Base-by-base conservation (phyloP, 1,284 basidiomycete species). In the Boletus albobrunnescens region DNA sequence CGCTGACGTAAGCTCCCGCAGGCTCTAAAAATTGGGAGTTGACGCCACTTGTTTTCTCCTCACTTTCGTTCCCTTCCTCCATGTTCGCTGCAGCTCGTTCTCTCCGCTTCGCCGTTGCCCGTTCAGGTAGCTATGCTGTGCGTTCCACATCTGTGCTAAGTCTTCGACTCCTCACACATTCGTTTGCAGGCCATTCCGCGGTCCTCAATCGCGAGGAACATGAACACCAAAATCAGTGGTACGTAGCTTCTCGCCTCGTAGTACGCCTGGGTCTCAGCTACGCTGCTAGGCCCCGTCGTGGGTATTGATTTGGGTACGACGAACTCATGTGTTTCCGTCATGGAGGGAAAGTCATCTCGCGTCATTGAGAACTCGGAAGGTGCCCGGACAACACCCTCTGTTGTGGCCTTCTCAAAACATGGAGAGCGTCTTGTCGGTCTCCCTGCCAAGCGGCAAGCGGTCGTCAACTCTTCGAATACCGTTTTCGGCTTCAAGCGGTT, bases 291-390 rank as follows among this genome's bases (percentile, higher is more conserved):
- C 54, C 87, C 87, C 28, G 87, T 90, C 41, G 74, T 91, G 63
- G 87, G 87, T 69, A 91, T 91, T 71, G 87, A 91, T 68, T 74
- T 91, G 75, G 87, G 87, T 37, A 90, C 87, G 41, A 91, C 88
- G 44, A 94, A 94, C 76, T 95, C 91, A 51, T 95, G 93, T 73
- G 91, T 94, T 54, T 87, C 91, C 43, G 79, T 94, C 57, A 96
- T 94, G 91, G 94, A 97, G 76, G 94, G 93, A 63, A 87, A 94
- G 75, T 87, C 84, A 39, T 82, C 94, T 47, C 87, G 91, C 59
- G 95, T 99, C 56, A 89, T 99, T 61, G 95, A 98, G 73, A 98
- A 99, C 77, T 76, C 94, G 11, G 95, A 99, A 76, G 95, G 95
- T 77, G 91, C 91, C 54, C 85, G 95, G 63, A 98, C 95, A 56